Percentiles rank a stretch among this genome's conserved stretches.
Conservation (phyloP, 441 rosid genomes). For the Hura crepitans region DNA sequence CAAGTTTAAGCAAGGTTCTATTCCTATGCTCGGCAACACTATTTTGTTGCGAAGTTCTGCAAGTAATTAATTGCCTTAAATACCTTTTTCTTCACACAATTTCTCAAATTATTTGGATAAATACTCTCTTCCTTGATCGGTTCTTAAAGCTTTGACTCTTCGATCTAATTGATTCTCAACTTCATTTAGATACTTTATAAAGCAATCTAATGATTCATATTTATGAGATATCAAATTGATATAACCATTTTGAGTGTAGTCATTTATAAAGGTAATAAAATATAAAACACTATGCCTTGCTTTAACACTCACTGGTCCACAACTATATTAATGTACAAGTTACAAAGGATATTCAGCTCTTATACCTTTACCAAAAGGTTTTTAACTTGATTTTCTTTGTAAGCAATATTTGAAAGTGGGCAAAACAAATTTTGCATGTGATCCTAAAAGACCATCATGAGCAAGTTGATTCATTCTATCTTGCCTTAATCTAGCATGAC, state of each 20-base stretch:
- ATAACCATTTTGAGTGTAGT: background rate
- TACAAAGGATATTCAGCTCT: background rate
- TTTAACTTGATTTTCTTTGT: background rate
- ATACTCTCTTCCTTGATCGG: background rate
- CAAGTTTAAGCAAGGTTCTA: no score
- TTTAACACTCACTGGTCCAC: background rate
- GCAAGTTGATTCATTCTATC: background rate
- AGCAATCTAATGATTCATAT: background rate
- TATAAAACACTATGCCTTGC: background rate
- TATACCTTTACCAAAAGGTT: background rate
- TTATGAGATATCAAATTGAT: background rate
- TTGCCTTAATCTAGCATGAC: background rate
- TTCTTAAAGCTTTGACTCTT: no score
- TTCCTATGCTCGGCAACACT: background rate
- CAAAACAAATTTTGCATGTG: background rate
- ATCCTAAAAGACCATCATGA: background rate
- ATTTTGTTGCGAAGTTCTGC: background rate
- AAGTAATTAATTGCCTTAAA: background rate
- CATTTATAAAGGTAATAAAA: no score
- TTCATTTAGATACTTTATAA: no score
- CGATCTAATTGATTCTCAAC: no score
- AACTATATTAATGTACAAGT: background rate
- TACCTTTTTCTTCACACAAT: background rate
- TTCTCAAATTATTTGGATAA: background rate
- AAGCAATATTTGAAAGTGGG: no score